These are phyloP conservation scores for Phytopythium helicoides DNA, from an alignment of 352 stramenopile genomes.

Conservation along the genomic window DNA sequence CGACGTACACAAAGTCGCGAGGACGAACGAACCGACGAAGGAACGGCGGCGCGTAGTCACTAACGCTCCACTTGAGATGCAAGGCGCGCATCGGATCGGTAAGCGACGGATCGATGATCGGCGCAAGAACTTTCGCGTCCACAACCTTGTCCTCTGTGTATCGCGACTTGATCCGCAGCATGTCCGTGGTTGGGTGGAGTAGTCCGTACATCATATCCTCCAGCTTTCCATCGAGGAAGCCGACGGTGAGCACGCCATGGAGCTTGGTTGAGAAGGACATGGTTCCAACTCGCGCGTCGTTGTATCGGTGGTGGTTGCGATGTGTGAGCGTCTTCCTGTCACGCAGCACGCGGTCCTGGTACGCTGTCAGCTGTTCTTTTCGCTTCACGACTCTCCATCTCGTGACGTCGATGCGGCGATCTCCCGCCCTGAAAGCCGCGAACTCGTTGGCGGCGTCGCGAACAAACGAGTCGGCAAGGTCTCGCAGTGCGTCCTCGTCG, in stretches of 20 bases:
- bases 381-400: constrained; percentile 25
- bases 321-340: constrained; percentile 1
- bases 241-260: constrained; percentile 24
- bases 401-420: constrained; percentile 8
- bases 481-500: constrained; percentile 4
- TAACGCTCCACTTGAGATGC: constrained; percentile 20
- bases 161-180: constrained; percentile 25
- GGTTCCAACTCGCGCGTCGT: constrained; percentile 11
- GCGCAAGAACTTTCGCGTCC: constrained; percentile 24
- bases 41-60: constrained; percentile 11
- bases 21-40: constrained; percentile 21
- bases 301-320: constrained; percentile 9
- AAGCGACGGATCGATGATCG: constrained; percentile 20
- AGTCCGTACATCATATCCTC: constrained; percentile 28
- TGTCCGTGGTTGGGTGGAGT: constrained; percentile 24
- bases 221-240: constrained; percentile 26
- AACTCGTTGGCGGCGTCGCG: not conserved
- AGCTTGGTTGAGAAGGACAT: constrained; percentile 23
- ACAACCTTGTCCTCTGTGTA: constrained; percentile 25
- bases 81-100: constrained; percentile 18
- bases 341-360: constrained; percentile 13
- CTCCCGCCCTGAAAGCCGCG: not conserved
- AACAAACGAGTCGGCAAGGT: constrained; percentile 3
- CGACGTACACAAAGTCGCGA: constrained; percentile 34
- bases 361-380: constrained; percentile 25